phyloP scores from a whole-genome alignment of 805 yeast genomes.

The Saturnispora bothae region DNA sequence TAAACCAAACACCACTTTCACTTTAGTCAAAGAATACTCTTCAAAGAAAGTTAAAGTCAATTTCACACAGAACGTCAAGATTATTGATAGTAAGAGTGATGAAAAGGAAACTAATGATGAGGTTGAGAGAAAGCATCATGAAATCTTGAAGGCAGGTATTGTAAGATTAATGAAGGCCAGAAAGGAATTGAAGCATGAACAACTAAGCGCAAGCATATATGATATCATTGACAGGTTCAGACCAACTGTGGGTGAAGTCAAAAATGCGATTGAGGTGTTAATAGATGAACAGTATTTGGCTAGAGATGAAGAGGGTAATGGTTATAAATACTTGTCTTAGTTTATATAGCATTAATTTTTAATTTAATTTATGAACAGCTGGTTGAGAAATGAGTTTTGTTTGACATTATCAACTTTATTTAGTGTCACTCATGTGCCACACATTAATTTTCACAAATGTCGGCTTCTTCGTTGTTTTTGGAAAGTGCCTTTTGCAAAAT shows the following conservation, averaged over 20 bases:
- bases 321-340: conserved; percentile 55
- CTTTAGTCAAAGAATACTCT: conserved; percentile 71
- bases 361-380: too few species aligned
- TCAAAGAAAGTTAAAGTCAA: conserved; percentile 78
- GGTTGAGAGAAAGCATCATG: conserved; percentile 40
- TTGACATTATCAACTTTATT: too few species aligned
- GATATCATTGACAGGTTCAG: conserved; percentile 77
- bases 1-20: conserved; percentile 47
- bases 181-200: conserved; percentile 66
- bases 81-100: conserved; percentile 55
- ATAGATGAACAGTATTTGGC: conserved; percentile 79
- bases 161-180: conserved; percentile 96
- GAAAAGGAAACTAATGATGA: conserved; percentile 79
- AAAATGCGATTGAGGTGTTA: conserved; percentile 72
- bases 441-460: too few species aligned
- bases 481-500: too few species aligned
- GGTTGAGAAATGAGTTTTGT: too few species aligned
- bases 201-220: conserved; percentile 76
- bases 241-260: conserved; percentile 79
- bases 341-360: too few species aligned
- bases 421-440: too few species aligned
- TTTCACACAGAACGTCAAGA: conserved; percentile 34
- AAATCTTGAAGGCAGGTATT: conserved; percentile 83
- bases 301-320: conserved; percentile 57
- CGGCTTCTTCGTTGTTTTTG: too few species aligned